A percentile compares a stretch with the other conserved stretches of the same genome.
Evolutionary conservation across 1,284 basidiomycete genomes (phyloP).

Genomic region (Coniferiporia sulphurascens): DNA sequence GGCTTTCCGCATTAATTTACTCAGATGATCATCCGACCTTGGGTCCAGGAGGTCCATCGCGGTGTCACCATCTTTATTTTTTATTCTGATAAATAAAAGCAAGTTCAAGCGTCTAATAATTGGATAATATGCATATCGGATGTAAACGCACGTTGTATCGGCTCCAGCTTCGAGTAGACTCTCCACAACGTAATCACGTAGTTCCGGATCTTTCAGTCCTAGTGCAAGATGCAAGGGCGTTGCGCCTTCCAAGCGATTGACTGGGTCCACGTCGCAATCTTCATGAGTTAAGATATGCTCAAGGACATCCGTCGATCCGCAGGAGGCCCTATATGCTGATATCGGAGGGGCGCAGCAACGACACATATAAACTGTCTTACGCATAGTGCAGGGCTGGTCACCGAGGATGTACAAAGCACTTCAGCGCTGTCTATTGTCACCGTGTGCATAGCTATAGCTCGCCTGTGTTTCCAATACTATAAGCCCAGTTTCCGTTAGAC

Average conservation of each 20-base stretch:
- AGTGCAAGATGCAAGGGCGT: slow-evolving; percentile 85
- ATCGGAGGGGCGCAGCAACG: slow-evolving; percentile 5
- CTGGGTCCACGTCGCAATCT: slow-evolving; percentile 79
- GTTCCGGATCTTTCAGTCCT: slow-evolving; percentile 53
- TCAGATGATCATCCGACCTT: slow-evolving; percentile 39
- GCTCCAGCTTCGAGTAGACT: slow-evolving; percentile 76
- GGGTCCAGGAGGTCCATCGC: slow-evolving; percentile 54
- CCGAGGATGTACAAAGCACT: neutral
- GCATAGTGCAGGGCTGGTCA: slow-evolving; percentile 71
- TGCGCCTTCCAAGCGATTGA: slow-evolving; percentile 68
- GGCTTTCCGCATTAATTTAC: slow-evolving; percentile 44
- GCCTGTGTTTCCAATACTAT: slow-evolving; percentile 72
- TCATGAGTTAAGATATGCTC: slow-evolving; percentile 73
- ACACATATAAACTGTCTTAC: slow-evolving; percentile 40
- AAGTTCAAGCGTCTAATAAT: neutral
- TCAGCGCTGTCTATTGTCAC: neutral
- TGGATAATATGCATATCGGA: neutral
- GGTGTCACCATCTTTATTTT: slow-evolving; percentile 64
- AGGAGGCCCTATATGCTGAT: slow-evolving; percentile 35
- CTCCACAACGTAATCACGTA: slow-evolving; percentile 51
- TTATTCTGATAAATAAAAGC: slow-evolving; percentile 44
- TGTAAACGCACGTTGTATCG: slow-evolving; percentile 52
- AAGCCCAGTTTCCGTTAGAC: slow-evolving; percentile 13
- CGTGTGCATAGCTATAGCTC: slow-evolving; percentile 19
- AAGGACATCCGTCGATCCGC: slow-evolving; percentile 59